phyloP scores from a whole-genome alignment of 2,329 filamentous ascomycete species.

The Claviceps fusiformis region DNA sequence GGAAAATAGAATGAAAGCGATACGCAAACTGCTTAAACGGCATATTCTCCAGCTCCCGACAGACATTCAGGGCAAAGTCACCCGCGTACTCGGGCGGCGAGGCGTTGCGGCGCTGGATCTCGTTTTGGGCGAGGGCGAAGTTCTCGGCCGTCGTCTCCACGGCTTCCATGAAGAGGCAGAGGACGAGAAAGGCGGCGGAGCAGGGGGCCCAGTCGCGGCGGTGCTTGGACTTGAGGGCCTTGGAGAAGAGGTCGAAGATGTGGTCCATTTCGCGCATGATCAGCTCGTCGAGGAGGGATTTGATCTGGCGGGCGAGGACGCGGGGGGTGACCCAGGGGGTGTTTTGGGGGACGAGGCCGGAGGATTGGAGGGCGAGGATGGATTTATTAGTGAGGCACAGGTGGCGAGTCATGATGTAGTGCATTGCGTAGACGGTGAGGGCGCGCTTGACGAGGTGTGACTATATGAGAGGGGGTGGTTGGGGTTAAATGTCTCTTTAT shows the following conservation, averaged over 20 bases:
- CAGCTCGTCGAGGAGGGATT: slow-evolving; percentile 41
- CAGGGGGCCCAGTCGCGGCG: slow-evolving; percentile 42
- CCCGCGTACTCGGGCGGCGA: slow-evolving; percentile 24
- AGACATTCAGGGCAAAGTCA: slow-evolving; percentile 31
- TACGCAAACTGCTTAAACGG: slow-evolving; percentile 47
- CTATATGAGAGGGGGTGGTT: slow-evolving; percentile 10
- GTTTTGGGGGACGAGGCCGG: slow-evolving; percentile 30
- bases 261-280: slow-evolving; percentile 35
- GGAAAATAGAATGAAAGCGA: slow-evolving; percentile 46
- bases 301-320: slow-evolving; percentile 42
- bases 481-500: too few relatives aligned
- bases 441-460: slow-evolving; percentile 38
- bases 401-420: slow-evolving; percentile 43
- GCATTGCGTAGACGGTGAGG: slow-evolving; percentile 40
- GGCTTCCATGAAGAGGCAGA: slow-evolving; percentile 46
- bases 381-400: slow-evolving; percentile 35
- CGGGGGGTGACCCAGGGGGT: slow-evolving; percentile 35
- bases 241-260: slow-evolving; percentile 39
- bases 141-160: slow-evolving; percentile 39
- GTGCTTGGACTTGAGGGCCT: slow-evolving; percentile 39
- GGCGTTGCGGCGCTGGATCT: slow-evolving; percentile 30
- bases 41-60: slow-evolving; percentile 40
- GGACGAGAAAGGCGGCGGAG: slow-evolving; percentile 39
- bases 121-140: slow-evolving; percentile 37
- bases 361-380: slow-evolving; percentile 26